These are phyloP conservation scores for Bombardia bombarda DNA, from an alignment of 495 filamentous ascomycete species.

Conservation along the genomic window DNA sequence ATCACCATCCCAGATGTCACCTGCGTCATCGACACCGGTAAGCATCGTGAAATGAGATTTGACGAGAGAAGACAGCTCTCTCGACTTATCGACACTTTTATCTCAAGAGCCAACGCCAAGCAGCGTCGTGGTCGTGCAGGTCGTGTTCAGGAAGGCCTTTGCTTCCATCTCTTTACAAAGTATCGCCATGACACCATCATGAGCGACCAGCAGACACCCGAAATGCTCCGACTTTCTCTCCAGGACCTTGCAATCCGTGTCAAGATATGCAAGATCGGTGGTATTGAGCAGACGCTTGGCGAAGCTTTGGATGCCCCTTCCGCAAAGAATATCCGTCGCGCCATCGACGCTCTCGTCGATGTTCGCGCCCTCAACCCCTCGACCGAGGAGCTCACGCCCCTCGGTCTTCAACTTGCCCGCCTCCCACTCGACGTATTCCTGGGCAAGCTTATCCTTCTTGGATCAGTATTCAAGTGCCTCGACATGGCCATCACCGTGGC, in stretches of 20 bases:
- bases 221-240: constrained; percentile 86
- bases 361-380: constrained; percentile 75
- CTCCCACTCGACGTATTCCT: constrained; percentile 89
- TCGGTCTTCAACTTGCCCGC: constrained; percentile 79
- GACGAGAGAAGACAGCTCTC: constrained; percentile 90
- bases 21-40: constrained; percentile 89
- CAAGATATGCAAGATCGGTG: constrained; percentile 91
- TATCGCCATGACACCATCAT: constrained; percentile 72
- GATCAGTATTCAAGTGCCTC: constrained; percentile 77
- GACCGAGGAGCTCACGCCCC: constrained; percentile 71
- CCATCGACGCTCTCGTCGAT: constrained; percentile 86
- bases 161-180: constrained; percentile 91
- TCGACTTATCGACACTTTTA: constrained; percentile 82
- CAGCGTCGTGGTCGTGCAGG: constrained; percentile 90
- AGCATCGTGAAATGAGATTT: constrained; percentile 93
- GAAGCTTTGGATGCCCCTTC: constrained; percentile 86
- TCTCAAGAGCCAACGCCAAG: constrained; percentile 88
- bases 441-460: constrained; percentile 83
- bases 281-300: constrained; percentile 81
- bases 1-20: constrained; percentile 97
- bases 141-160: constrained; percentile 89
- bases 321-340: constrained; percentile 81
- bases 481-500: constrained; percentile 87
- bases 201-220: constrained; percentile 85
- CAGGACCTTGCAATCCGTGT: constrained; percentile 94